Percentiles rank a stretch among this genome's conserved stretches.
phyloP scores from a whole-genome alignment of 768 basidiomycete genomes.

The Neoboletus magnificus region DNA sequence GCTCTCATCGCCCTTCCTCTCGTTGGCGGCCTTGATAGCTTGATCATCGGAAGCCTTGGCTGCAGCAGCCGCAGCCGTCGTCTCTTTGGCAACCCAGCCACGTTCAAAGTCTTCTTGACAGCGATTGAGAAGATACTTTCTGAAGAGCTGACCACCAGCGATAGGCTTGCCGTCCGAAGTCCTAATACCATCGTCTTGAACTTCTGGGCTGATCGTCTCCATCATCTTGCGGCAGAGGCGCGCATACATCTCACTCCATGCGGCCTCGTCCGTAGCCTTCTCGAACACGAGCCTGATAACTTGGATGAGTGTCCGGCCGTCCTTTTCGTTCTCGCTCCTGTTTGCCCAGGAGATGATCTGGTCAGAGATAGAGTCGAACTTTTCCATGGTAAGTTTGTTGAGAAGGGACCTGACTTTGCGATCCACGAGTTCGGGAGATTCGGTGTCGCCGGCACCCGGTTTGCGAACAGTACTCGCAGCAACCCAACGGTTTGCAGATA shows the following conservation, averaged over 20 bases:
- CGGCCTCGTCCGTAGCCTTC: conserved; percentile 94
- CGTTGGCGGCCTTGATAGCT: conserved; percentile 67
- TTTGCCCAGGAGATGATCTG: conserved; percentile 97
- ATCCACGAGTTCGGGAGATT: conserved; percentile 83
- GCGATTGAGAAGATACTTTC: conserved; percentile 93
- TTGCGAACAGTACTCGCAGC: conserved; percentile 44
- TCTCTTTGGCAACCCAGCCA: conserved; percentile 89
- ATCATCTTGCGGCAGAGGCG: conserved; percentile 93
- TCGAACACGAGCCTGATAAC: conserved; percentile 97
- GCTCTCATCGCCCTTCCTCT: conserved; percentile 54
- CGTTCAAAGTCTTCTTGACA: conserved; percentile 98
- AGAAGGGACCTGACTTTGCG: conserved; percentile 89
- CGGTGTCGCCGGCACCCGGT: conserved; percentile 42
- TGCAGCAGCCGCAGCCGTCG: conserved; percentile 82
- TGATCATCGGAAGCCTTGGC: conserved; percentile 83
- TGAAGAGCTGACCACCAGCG: conserved; percentile 90
- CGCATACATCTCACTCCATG: conserved; percentile 98
- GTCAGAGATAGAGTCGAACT: conserved; percentile 92
- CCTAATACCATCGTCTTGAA: conserved; percentile 85
- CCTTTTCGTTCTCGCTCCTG: conserved; percentile 87
- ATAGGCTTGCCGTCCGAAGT: conserved; percentile 83
- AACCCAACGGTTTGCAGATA: conserved; percentile 84
- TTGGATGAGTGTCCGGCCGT: conserved; percentile 91
- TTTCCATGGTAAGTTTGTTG: conserved; percentile 96
- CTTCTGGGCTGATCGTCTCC: conserved; percentile 84